Conservation (phyloP, 306 rosid genomes). For the Aeschynomene evenia region DNA sequence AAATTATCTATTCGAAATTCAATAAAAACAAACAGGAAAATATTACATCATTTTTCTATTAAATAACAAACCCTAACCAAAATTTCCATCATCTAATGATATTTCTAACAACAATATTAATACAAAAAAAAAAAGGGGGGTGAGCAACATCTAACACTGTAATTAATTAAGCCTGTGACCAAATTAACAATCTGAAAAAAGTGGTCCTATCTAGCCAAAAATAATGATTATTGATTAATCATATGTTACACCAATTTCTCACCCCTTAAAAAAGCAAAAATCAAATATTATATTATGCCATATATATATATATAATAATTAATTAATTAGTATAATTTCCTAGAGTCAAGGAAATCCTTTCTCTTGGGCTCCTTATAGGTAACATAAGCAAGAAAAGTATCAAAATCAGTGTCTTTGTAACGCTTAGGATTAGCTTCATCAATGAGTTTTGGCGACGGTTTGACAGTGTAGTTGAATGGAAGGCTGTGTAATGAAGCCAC, state of each 20-base stretch:
- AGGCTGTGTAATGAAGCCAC: slow-evolving; percentile 79
- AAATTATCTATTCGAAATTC: no score
- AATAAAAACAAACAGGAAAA: no score
- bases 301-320: background rate
- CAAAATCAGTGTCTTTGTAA: slow-evolving; percentile 68
- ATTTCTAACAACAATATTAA: background rate
- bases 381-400: slow-evolving; percentile 54
- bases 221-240: background rate
- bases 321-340: slow-evolving; percentile 60
- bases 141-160: background rate
- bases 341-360: slow-evolving; percentile 71
- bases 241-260: background rate
- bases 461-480: slow-evolving; percentile 41
- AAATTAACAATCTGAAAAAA: background rate
- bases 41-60: no score
- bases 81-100: background rate
- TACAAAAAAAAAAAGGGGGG: background rate
- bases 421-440: slow-evolving; percentile 63
- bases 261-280: background rate
- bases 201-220: background rate
- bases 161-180: background rate
- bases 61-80: background rate
- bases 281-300: background rate
- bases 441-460: slow-evolving; percentile 64
- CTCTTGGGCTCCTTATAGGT: slow-evolving; percentile 54